Evolutionary conservation across 2,329 filamentous ascomycete genomes (phyloP).

Genomic region (Orbilia javanica): DNA sequence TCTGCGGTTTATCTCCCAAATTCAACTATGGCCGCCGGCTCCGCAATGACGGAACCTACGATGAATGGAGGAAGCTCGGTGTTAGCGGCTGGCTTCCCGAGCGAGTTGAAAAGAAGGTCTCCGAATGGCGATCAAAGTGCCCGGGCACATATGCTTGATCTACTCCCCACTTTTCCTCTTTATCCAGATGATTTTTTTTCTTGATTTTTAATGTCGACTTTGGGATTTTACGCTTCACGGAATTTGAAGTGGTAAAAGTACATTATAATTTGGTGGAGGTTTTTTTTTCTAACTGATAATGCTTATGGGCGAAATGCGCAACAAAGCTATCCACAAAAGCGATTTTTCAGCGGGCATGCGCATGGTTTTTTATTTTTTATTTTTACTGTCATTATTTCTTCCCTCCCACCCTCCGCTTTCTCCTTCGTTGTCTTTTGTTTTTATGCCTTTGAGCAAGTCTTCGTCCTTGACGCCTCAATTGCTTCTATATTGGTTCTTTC

Average conservation of each 20-base stretch:
- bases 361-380: constrained; percentile 8
- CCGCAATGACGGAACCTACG: constrained; percentile 49
- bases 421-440: no score
- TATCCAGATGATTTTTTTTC: background rate
- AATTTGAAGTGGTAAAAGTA: background rate
- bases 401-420: background rate
- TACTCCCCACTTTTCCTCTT: constrained; percentile 5
- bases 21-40: constrained; percentile 55
- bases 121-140: constrained; percentile 45
- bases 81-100: constrained; percentile 52
- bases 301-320: background rate
- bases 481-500: background rate
- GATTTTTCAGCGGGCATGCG: constrained; percentile 19
- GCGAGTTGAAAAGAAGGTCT: constrained; percentile 37
- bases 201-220: background rate
- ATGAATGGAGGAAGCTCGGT: constrained; percentile 51
- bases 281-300: background rate
- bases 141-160: constrained; percentile 12
- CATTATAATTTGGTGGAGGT: background rate
- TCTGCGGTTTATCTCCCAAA: constrained; percentile 50
- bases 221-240: background rate
- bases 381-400: background rate
- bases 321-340: constrained; percentile 24
- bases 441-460: constrained; percentile 12
- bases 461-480: constrained; percentile 7